Evolutionary conservation across 805 yeast species (phyloP).

Genomic region (Lachancea waltii): DNA sequence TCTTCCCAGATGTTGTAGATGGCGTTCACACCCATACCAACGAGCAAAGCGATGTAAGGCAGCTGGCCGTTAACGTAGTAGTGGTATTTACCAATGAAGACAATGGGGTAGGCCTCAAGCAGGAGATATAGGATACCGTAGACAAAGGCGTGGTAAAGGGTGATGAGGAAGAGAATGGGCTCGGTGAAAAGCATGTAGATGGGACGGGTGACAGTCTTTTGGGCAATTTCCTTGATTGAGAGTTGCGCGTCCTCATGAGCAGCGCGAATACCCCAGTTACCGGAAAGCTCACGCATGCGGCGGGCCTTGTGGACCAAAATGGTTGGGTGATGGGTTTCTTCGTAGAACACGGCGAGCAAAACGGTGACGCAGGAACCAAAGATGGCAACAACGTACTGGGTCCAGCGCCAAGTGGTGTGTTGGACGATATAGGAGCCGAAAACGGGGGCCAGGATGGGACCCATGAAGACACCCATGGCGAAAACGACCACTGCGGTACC

Average conservation of each 20-base stretch:
- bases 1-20: slow-evolving; percentile 47
- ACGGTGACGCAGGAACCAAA: slow-evolving; percentile 39
- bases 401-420: slow-evolving; percentile 80
- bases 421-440: slow-evolving; percentile 41
- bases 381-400: slow-evolving; percentile 63
- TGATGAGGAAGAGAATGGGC: slow-evolving; percentile 63
- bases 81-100: slow-evolving; percentile 56
- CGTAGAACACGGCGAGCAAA: slow-evolving; percentile 36
- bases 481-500: slow-evolving; percentile 73
- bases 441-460: slow-evolving; percentile 11
- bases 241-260: slow-evolving; percentile 62
- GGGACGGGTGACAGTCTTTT: slow-evolving; percentile 63
- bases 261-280: slow-evolving; percentile 79
- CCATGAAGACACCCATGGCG: slow-evolving; percentile 56
- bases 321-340: slow-evolving; percentile 70
- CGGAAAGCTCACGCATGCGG: slow-evolving; percentile 55
- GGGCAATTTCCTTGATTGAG: slow-evolving; percentile 50
- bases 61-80: slow-evolving; percentile 48
- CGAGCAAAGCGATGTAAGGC: slow-evolving; percentile 70
- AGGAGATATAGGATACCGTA: slow-evolving; percentile 74
- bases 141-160: slow-evolving; percentile 69
- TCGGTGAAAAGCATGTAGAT: slow-evolving; percentile 58
- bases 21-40: slow-evolving; percentile 63
- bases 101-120: slow-evolving; percentile 69
- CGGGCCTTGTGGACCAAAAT: slow-evolving; percentile 58